phyloP scores from a whole-genome alignment of 106 monocot species.

The Dioscorea alata region DNA sequence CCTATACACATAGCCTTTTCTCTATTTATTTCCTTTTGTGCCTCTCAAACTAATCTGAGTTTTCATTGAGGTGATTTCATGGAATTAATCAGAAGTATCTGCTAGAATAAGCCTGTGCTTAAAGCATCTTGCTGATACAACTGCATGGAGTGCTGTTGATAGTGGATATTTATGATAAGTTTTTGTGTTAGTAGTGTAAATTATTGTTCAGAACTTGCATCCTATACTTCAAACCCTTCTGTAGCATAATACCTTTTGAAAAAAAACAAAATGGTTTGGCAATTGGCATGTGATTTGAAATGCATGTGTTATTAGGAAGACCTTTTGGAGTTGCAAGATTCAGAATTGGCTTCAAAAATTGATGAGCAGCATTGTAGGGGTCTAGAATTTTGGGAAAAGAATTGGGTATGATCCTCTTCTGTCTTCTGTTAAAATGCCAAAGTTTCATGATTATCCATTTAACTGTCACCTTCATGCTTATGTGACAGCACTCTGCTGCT shows the following conservation, averaged over 20 bases:
- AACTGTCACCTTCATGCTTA: constrained; percentile 11
- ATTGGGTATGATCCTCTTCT: constrained; percentile 57
- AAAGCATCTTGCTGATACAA: too few relatives aligned
- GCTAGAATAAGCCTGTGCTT: too few relatives aligned
- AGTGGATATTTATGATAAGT: too few relatives aligned
- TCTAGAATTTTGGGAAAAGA: constrained; percentile 89
- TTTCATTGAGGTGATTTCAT: too few relatives aligned
- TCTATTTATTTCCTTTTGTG: not conserved
- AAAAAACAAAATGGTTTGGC: too few relatives aligned
- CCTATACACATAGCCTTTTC: not conserved
- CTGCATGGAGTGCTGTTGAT: too few relatives aligned
- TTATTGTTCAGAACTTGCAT: too few relatives aligned
- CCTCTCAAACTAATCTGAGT: not conserved
- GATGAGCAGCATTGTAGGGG: constrained; percentile 47
- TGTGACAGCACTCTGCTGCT: constrained; percentile 59
- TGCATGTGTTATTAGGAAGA: constrained; percentile 50
- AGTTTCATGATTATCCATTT: constrained; percentile 7
- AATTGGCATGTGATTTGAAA: too few relatives aligned
- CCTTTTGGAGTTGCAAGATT: constrained; percentile 75
- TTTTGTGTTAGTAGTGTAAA: too few relatives aligned
- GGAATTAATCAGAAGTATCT: too few relatives aligned
- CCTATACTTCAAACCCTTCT: too few relatives aligned
- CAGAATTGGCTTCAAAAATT: constrained; percentile 53
- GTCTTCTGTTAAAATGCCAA: not conserved
- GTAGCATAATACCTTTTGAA: too few relatives aligned